Percentiles rank a stretch among this genome's conserved stretches.
Evolutionary conservation across 768 basidiomycete species (phyloP).

Genomic region (Tricholoma hemisulphureum): DNA sequence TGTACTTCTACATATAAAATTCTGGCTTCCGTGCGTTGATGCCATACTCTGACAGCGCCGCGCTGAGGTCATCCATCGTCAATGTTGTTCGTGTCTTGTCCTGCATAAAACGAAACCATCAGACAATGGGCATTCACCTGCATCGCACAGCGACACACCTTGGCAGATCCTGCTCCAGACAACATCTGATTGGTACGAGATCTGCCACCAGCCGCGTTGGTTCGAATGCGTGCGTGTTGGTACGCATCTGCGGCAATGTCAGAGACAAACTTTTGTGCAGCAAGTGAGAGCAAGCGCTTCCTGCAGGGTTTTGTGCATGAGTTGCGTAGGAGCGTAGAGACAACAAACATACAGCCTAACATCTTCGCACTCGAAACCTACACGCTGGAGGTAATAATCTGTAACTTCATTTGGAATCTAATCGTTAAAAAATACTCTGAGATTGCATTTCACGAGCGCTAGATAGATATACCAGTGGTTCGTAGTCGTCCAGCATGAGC

Average conservation of each 20-base stretch:
- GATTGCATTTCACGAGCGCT: not conserved
- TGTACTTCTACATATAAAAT: constrained; percentile 86
- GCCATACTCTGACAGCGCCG: constrained; percentile 93
- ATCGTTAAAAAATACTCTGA: not conserved
- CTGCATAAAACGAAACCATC: constrained; percentile 32
- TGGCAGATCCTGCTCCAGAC: constrained; percentile 57
- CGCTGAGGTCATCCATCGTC: constrained; percentile 95
- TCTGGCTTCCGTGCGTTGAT: constrained; percentile 93
- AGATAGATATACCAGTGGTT: constrained; percentile 70
- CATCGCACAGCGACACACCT: constrained; percentile 43
- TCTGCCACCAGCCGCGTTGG: constrained; percentile 78
- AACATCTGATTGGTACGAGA: constrained; percentile 58
- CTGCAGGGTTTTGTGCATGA: constrained; percentile 39
- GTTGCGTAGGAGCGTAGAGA: not conserved
- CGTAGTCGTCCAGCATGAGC: constrained; percentile 95
- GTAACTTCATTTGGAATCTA: constrained; percentile 98
- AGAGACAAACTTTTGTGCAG: constrained; percentile 96
- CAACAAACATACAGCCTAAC: constrained; percentile 71
- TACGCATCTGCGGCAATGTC: constrained; percentile 97
- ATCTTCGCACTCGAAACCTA: constrained; percentile 95
- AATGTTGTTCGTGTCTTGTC: constrained; percentile 91
- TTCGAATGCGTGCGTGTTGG: constrained; percentile 94
- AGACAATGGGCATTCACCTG: constrained; percentile 1
- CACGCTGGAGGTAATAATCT: constrained; percentile 93
- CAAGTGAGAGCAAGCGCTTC: constrained; percentile 90